Conservation (phyloP, 1,284 basidiomycete species). For the Rhodotorula mucilaginosa region DNA sequence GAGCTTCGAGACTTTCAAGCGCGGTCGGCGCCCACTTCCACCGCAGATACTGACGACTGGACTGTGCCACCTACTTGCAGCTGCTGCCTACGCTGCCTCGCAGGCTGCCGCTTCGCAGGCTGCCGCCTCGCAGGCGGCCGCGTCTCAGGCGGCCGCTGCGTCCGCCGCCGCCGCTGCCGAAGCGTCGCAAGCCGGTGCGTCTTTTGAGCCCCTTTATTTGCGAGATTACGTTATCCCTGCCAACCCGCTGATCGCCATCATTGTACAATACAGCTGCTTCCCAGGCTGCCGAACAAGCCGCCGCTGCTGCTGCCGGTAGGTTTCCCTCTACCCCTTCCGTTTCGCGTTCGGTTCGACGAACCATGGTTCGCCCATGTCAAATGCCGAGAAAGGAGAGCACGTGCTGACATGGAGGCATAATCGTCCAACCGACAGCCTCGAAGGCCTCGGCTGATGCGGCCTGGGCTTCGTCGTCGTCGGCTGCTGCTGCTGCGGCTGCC, state of each 20-base stretch:
- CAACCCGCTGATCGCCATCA: no score
- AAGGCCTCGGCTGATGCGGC: neutral
- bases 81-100: neutral
- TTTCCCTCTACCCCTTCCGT: neutral
- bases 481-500: slow-evolving; percentile 5
- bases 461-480: neutral
- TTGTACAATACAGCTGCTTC: neutral
- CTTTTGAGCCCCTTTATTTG: no score
- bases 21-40: no score
- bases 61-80: no score
- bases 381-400: neutral
- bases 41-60: neutral
- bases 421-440: neutral
- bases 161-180: neutral
- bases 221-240: no score
- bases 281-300: neutral
- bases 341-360: neutral
- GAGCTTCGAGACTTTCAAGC: neutral
- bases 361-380: neutral
- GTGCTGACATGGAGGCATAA: neutral
- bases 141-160: neutral
- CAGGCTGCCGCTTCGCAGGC: slow-evolving; percentile 3
- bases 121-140: neutral
- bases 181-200: no score
- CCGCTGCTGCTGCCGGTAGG: neutral